phyloP scores from a whole-genome alignment of 139 green algal genomes.

The Auxenochlorella pyrenoidosa region DNA sequence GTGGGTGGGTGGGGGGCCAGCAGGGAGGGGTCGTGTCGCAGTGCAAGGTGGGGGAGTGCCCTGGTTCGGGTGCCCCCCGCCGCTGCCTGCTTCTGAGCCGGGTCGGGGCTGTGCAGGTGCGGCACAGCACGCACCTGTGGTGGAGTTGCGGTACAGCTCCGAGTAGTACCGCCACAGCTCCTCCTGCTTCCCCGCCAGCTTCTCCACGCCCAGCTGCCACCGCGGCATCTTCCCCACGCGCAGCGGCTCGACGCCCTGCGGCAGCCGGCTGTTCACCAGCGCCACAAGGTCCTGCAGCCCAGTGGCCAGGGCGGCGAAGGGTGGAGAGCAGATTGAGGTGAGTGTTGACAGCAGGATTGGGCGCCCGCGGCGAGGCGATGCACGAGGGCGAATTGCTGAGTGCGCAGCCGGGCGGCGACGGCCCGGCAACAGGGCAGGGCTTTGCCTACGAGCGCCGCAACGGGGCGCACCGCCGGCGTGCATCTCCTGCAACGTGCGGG shows the following conservation, averaged over 20 bases:
- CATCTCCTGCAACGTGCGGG: no score
- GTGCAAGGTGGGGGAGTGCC: not conserved
- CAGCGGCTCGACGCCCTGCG: slow-evolving; percentile 10
- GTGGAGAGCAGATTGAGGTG: not conserved
- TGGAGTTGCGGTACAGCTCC: slow-evolving; percentile 4
- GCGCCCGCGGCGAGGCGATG: no score
- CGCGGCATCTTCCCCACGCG: not conserved
- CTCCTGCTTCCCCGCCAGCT: slow-evolving; percentile 12
- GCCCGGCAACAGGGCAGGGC: no score
- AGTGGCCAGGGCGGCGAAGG: not conserved
- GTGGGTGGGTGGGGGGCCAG: not conserved
- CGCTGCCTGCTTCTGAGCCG: not conserved
- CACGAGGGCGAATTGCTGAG: no score
- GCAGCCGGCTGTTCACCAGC: slow-evolving; percentile 18
- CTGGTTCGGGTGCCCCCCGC: not conserved
- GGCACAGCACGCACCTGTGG: not conserved
- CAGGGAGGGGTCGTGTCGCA: not conserved
- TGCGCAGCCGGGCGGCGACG: no score
- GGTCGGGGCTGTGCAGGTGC: no score
- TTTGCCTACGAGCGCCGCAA: no score
- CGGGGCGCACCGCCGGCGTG: no score
- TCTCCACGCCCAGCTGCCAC: slow-evolving; percentile 15
- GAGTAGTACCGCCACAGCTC: slow-evolving; percentile 17
- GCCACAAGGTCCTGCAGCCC: not conserved
- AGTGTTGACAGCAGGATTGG: no score